phyloP scores from a whole-genome alignment of 371 early-diverging fungal species.

The Mucor saturninus region DNA sequence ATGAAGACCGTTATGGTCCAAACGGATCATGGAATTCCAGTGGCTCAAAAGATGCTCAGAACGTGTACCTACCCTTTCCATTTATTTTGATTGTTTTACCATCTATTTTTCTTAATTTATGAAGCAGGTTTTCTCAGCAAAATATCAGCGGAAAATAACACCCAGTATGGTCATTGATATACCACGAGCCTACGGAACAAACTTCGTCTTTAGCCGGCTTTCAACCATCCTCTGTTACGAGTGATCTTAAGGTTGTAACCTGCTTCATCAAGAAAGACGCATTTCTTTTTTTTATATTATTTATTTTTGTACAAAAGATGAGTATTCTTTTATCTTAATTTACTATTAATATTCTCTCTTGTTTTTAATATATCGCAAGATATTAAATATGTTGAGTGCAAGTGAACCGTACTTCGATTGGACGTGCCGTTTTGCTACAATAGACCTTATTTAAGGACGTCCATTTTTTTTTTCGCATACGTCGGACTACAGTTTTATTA shows the following conservation, averaged over 20 bases:
- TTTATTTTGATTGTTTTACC: constrained; percentile 4
- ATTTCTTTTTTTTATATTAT: neutral
- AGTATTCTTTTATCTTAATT: too few species aligned
- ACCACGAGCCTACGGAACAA: neutral
- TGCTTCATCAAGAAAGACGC: constrained; percentile 1
- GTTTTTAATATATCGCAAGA: too few species aligned
- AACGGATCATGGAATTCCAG: neutral
- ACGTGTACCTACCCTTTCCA: constrained; percentile 4
- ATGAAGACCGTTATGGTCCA: constrained; percentile 6
- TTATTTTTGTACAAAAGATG: too few species aligned
- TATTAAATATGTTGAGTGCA: too few species aligned
- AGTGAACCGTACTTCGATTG: too few species aligned
- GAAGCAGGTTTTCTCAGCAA: constrained; percentile 2
- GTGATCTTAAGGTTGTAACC: neutral
- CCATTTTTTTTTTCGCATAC: too few species aligned
- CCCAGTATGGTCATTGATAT: constrained; percentile 4
- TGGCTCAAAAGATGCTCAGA: constrained; percentile 4
- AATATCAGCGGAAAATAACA: constrained; percentile 8
- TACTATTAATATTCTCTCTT: too few species aligned
- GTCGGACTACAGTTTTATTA: too few species aligned
- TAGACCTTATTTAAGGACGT: too few species aligned
- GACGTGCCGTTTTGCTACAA: too few species aligned
- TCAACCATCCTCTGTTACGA: constrained; percentile 1
- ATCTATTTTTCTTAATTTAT: constrained; percentile 13
- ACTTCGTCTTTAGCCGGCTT: neutral